Base-by-base conservation (phyloP, 305 asterid genomes). In the Fraxinus velutina region DNA sequence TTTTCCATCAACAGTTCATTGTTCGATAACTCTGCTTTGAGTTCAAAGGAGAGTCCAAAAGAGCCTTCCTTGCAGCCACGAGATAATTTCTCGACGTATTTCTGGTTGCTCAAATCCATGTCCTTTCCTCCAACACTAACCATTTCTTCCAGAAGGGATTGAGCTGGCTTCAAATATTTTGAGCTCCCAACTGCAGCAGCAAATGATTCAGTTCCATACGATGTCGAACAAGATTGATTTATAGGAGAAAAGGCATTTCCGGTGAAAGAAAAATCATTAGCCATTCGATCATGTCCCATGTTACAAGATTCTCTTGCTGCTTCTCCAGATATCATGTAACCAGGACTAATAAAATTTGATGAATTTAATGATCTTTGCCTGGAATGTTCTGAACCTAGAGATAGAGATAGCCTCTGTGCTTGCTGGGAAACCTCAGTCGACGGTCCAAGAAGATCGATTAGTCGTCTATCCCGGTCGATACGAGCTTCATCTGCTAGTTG, bases 401-500 rank as follows among this genome's bases (percentile, higher is more conserved):
- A 92, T 19, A 92, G 92, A 6, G 99, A 92, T 8, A 95, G 97
- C 77, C 91, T 85, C 83, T 88, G 96, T n/a, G 88, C 30, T 22
- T 87, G 93, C 6, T 75, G 88, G 33, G 84, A 71, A 10, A 86
- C 60, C 19, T 86, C 91, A 33, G 85, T 89, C 4, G 97, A 80
- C 42, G 89, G 80, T 21, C 97, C 97, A 29, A 93, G 92, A 76
- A 93, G 94, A 76, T 92, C 93, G 90, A 92, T 92, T 3, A 93
- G 81, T 34, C 92, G 92, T 30, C 88, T 84, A n/a, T 83, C 87
- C n/a, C 88, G 90, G 86, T 73, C 84, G 6, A 84, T 85, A 75
- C 80, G 85, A 2, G 91, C 81, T 74, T 85, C 93, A 9, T 90
- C 86, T 1, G 89, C 30, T 6, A 80, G 71, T 19, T 83, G 90